Base-by-base conservation (phyloP, 225 moss, liverwort and hornwort genomes). In the Lunularia cruciata region DNA sequence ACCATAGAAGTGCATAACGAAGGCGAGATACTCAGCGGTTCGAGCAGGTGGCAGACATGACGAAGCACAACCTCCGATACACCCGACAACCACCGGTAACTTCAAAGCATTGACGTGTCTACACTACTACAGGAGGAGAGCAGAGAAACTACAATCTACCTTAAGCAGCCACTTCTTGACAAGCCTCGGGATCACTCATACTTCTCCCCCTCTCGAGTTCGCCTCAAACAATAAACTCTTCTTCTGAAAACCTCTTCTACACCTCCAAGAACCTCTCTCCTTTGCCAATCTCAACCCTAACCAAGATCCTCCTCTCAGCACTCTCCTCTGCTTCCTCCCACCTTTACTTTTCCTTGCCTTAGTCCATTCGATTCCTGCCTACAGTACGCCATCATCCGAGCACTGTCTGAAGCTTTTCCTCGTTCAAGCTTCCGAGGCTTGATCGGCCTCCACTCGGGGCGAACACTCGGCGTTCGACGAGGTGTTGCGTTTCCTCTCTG, bases 251-350 rank as follows among this genome's bases (percentile, higher is more conserved):
- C 43, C 16, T 11, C 59, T 27, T 28, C 52, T 52, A 31, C 30
- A 19, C 49, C 34, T 67, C 23, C 67, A 67, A 67, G 67, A 67
- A 67, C 49, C 35, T 49, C 31, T 19, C 9, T 6, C 12, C 26
- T 55, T 36, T 32, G 1, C 14, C 28, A 40, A 42, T 63, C 53
- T 16, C 57, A 76, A 76, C 65, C 71, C 66, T 66, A 66, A 70
- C 28, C 55, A 61, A 64, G 63, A 16, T 47, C 60, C 65, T 45
- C 46, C 45, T 14, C 46, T 5, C 31, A 31, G 30, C 18, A 47
- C 46, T 47, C 18, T 31, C 39, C 42, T 38, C 18, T 31, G 45
- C 42, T 38, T 46, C n/a, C n/a, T n/a, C n/a, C 40, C 40, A 40
- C 13, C 40, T n/a, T n/a, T n/a, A n/a, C n/a, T n/a, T 40, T 36